Base-by-base conservation (phyloP, 495 filamentous ascomycete genomes). In the Aspergillus ellipticus region DNA sequence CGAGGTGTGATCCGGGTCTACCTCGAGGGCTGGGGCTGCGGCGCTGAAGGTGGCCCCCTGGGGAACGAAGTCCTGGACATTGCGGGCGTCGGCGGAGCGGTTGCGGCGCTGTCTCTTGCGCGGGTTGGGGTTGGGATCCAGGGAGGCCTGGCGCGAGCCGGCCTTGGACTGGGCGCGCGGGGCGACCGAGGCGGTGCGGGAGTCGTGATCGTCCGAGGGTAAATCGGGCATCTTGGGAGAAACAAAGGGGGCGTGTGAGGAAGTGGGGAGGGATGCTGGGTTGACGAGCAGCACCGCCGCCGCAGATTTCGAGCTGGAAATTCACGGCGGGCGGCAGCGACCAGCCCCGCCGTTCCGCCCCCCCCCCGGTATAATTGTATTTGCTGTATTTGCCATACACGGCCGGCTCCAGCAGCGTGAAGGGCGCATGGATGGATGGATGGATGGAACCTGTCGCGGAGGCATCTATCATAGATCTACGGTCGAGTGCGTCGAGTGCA, bases 171-270 rank as follows among this genome's bases (percentile, higher is more conserved):
- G 67, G 13, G 47, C 48, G 22, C 72, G 66, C n/a, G 47, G 42
- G 22, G 71, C 72, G 6, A 77, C 61, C 4, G 69, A 65, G 24
- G 73, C 73, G 28, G 68, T 79, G 42, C 75, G 65, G 9, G 75
- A 79, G 53, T 79, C 75, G 11, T 67, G 56, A 15, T 79, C 74
- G 55, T 74, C 74, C 35, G 61, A 70, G 8, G 68, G 65, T 29
- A 58, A 55, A 45, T 67, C 65, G 20, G 69, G 17, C 72, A 73
- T 76, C 42, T 21, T 55, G 58, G 26, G 45, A 5, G 15, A 26
- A 22, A 21, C 6, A 22, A 4, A 26, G 21, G 20, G 20, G 6
- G 42, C 2, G 20, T 19, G 20, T 2, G 21, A 19, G 26, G 43
- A 21, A 26, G 2, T 13, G 7, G 20, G 8, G n/a, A 26, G 24